Evolutionary conservation across 2,329 filamentous ascomycete genomes (phyloP).

Genomic region (Chaetomium sp.): DNA sequence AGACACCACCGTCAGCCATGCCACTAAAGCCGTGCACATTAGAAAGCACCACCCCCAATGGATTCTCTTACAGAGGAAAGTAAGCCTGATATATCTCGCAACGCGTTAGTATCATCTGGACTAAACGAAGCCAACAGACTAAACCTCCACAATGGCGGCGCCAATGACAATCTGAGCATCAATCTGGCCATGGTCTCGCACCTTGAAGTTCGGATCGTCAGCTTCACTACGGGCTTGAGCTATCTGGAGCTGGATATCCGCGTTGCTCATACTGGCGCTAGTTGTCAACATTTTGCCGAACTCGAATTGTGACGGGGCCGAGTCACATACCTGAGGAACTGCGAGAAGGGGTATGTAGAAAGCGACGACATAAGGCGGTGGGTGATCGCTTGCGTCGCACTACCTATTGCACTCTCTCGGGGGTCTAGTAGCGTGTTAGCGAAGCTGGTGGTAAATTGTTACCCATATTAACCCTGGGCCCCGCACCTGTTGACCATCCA

Average conservation of each 20-base stretch:
- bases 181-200: conserved; percentile 27
- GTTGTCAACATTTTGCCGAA: conserved; percentile 5
- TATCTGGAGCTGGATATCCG: conserved; percentile 52
- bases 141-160: neutral
- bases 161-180: neutral
- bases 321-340: conserved; percentile 39
- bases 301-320: neutral
- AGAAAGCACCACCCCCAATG: conserved; percentile 11
- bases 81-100: conserved; percentile 41
- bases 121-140: neutral
- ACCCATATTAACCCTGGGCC: neutral
- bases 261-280: conserved; percentile 44
- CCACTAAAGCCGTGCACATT: neutral
- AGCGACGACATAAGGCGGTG: conserved; percentile 48
- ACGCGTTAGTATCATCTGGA: conserved; percentile 3
- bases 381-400: conserved; percentile 48
- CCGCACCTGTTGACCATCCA: conserved; percentile 60
- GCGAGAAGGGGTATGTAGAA: conserved; percentile 51
- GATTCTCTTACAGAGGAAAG: conserved; percentile 51
- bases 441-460: neutral
- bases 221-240: conserved; percentile 50
- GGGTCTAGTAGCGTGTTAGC: conserved; percentile 34
- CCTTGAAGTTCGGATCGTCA: conserved; percentile 49
- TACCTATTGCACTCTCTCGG: conserved; percentile 47
- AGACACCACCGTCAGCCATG: conserved; percentile 4